These are phyloP conservation scores for Sabuloglossum arenarium DNA, from an alignment of 495 filamentous ascomycete genomes.

Conservation along the genomic window DNA sequence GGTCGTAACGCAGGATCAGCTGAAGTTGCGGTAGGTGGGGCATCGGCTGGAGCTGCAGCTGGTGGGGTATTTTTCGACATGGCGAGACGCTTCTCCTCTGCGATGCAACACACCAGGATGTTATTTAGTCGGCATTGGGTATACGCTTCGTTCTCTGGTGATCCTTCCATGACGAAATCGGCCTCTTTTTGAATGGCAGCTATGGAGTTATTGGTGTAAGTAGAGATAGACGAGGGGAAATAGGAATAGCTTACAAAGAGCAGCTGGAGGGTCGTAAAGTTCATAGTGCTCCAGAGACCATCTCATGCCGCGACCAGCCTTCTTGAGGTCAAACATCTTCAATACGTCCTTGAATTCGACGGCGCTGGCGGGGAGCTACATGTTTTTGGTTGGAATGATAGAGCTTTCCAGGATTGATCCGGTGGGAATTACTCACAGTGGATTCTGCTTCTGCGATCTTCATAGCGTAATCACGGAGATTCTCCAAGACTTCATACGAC, in stretches of 20 bases:
- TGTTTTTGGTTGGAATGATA: not conserved
- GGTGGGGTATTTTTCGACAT: slow-evolving; percentile 1
- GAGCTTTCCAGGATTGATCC: not conserved
- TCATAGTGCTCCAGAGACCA: not conserved
- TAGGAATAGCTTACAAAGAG: not conserved
- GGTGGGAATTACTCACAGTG: not conserved
- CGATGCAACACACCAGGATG: not conserved
- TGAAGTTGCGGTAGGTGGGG: not conserved
- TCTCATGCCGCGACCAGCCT: not conserved
- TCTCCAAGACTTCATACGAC: not conserved
- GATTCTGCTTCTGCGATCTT: not conserved
- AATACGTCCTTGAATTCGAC: not conserved
- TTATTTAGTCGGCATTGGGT: not conserved
- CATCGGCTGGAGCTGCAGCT: not conserved
- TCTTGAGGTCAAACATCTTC: not conserved
- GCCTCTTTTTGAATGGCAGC: not conserved
- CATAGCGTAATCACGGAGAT: not conserved
- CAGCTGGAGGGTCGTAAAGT: not conserved
- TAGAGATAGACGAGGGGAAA: not conserved
- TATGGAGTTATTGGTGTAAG: not conserved
- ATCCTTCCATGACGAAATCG: not conserved
- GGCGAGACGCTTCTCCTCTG: not conserved
- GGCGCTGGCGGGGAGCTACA: not conserved
- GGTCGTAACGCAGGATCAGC: not conserved
- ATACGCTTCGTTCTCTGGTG: not conserved